Conservation (phyloP, 1,284 basidiomycete species). For the Puccinia hordei region DNA sequence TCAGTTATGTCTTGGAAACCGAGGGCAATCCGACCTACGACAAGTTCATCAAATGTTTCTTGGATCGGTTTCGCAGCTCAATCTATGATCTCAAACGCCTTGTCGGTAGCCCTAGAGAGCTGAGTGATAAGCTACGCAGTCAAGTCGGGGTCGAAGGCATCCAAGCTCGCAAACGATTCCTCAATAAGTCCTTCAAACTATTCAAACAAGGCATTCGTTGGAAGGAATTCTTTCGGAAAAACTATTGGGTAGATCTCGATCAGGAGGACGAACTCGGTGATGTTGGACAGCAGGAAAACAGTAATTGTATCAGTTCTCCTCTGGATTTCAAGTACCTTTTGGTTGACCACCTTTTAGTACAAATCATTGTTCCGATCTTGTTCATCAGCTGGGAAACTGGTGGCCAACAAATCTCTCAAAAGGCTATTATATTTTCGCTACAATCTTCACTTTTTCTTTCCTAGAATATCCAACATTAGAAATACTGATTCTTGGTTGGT, state of each 20-base stretch:
- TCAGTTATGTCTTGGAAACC: slow-evolving; percentile 60
- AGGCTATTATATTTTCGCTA: slow-evolving; percentile 63
- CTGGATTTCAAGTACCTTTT: slow-evolving; percentile 57
- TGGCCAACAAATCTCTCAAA: slow-evolving; percentile 70
- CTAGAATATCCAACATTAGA: not conserved
- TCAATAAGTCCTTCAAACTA: slow-evolving; percentile 37
- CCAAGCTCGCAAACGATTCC: slow-evolving; percentile 42
- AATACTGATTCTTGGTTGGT: not conserved
- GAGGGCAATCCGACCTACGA: slow-evolving; percentile 39
- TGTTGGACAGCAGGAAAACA: not conserved
- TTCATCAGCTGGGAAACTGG: slow-evolving; percentile 84
- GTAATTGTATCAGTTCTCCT: not conserved
- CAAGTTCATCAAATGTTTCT: slow-evolving; percentile 36
- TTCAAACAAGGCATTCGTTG: slow-evolving; percentile 47
- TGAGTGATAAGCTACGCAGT: slow-evolving; percentile 26
- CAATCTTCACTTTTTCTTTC: not conserved
- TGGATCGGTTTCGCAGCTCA: slow-evolving; percentile 11
- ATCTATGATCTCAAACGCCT: slow-evolving; percentile 38
- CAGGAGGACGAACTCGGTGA: slow-evolving; percentile 6
- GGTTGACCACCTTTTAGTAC: slow-evolving; percentile 67
- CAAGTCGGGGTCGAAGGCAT: slow-evolving; percentile 50
- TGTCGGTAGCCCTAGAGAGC: slow-evolving; percentile 23
- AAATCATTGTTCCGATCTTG: slow-evolving; percentile 70
- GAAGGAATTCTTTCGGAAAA: slow-evolving; percentile 15
- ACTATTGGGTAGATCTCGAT: slow-evolving; percentile 21